Base-by-base conservation (phyloP, 2,329 filamentous ascomycete genomes). In the Diaporthe amygdali region DNA sequence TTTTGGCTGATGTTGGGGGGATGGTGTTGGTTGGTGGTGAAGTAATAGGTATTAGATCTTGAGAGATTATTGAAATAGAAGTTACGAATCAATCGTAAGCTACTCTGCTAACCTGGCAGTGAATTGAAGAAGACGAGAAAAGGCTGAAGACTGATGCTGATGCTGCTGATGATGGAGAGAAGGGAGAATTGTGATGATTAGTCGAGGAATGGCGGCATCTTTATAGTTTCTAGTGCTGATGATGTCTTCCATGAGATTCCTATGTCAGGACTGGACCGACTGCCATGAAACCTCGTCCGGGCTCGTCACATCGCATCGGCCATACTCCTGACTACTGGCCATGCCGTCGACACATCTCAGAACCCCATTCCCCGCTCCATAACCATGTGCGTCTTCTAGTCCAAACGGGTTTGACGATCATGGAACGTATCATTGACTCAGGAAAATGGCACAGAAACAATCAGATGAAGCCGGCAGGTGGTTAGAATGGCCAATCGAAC, bases 41-140 rank as follows among this genome's bases (percentile, higher is more conserved):
- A n/a, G 32, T 17, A 20, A 49, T 63, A 20, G 49, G 27, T 64
- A 37, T 55, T 59, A 54, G 20, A 44, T 15, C 34, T 61, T 51
- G 56, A 34, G 59, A 51, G 41, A 54, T 20, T 44, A 44, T 68
- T 41, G 41, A 67, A 67, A 56, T 51, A 63, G 44, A 70, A 70
- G 49, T 59, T 61, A 72, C 67, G 70, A 72, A 27, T 72, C 59
- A 66, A 72, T 66, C 66, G 67, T 47, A 63, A 72, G 59, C 55
- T 72, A 15, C 49, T 66, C 70, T 72, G 70, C 70, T 17, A 71
- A 70, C 70, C 70, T 66, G 70, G 70, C 70, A 72, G 70, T 51
- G 27, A 66, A 54, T 68, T 46, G 52, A 59, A 61, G 27, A 30
- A 51, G 52, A 44, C 15, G 27, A 49, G 39, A 44, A 52, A 68